Evolutionary conservation across 2,329 filamentous ascomycete species (phyloP).

Genomic region (Neonectria hederae): DNA sequence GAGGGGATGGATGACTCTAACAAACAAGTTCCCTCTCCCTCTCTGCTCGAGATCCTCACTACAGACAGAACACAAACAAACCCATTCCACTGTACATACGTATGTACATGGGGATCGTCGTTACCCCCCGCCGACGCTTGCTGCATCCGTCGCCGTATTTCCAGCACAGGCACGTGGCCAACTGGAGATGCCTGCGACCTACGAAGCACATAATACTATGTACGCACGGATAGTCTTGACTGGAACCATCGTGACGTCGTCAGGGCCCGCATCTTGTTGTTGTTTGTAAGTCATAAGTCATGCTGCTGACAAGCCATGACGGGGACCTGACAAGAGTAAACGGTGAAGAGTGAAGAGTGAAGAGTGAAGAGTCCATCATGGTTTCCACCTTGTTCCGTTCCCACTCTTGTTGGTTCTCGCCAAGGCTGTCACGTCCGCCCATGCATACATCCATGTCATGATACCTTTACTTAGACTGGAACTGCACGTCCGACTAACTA

Average conservation of each 20-base stretch:
- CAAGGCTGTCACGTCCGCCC: background rate
- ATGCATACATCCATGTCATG: background rate
- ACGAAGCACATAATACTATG: too few relatives aligned
- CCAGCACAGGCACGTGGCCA: background rate
- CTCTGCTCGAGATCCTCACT: too few relatives aligned
- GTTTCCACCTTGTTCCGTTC: too few relatives aligned
- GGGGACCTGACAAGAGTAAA: background rate
- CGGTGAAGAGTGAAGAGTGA: background rate
- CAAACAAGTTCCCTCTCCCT: too few relatives aligned
- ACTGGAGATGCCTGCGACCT: background rate
- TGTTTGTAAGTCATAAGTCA: background rate
- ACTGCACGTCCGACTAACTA: background rate
- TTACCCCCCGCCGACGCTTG: constrained; percentile 14
- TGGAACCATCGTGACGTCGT: background rate
- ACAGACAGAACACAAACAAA: too few relatives aligned
- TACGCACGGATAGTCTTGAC: too few relatives aligned
- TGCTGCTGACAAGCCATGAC: background rate
- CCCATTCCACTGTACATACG: too few relatives aligned
- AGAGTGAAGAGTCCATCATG: too few relatives aligned
- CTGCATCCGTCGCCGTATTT: constrained; percentile 14
- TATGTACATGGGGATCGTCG: too few relatives aligned
- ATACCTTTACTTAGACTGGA: background rate
- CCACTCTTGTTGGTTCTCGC: background rate
- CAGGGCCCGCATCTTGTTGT: background rate
- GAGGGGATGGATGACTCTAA: too few relatives aligned